Base-by-base conservation (phyloP, 2,329 filamentous ascomycete genomes). In the Akanthomyces lecanii region DNA sequence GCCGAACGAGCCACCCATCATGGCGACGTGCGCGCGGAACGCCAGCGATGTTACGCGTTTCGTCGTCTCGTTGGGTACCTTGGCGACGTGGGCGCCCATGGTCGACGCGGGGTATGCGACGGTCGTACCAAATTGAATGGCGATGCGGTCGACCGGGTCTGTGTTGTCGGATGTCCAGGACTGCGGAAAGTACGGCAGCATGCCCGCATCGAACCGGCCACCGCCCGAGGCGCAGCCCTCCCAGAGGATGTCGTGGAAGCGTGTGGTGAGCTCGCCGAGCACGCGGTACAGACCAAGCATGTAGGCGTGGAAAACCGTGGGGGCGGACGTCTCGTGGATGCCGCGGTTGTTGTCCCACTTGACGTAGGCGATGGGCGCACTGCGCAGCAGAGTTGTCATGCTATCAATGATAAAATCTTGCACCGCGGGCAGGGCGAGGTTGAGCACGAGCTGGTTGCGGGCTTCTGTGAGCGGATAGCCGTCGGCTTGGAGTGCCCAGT, bases 261-360 rank as follows among this genome's bases (percentile, higher is more conserved):
- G 76, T 0, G 79, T 79, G 0, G 85, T 88, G 1, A 89, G 75
- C 0, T 78, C 79, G 44, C 85, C 79, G 53, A 88, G 84, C 7
- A 89, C 84, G 55, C 75, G 81, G 70, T 89, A 89, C 56, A 89
- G 71, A 2, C 86, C 86, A 0, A 88, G 75, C 67, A 88, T 87
- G 71, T 89, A 88, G 1, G 76, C 73, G 69, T 89, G 84, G 67
- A 81, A 75, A 11, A 78, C 80, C 0, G 78, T 76, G 0, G 85
- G 84, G 0, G 76, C 77, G 0, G 84, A 73, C 48, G 79, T 79
- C 71, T 89, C 85, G 68, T 88, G 84, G 51, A 87, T 85, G 1
- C 80, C 85, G 8, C 86, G 77, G 72, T 89, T 89, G 71, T 87
- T 86, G 66, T 89, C 86, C 86, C 86, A 89, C 67, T 89, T 89